Evolutionary conservation across 2,329 filamentous ascomycete genomes (phyloP).

Genomic region (Myotisia sp.): DNA sequence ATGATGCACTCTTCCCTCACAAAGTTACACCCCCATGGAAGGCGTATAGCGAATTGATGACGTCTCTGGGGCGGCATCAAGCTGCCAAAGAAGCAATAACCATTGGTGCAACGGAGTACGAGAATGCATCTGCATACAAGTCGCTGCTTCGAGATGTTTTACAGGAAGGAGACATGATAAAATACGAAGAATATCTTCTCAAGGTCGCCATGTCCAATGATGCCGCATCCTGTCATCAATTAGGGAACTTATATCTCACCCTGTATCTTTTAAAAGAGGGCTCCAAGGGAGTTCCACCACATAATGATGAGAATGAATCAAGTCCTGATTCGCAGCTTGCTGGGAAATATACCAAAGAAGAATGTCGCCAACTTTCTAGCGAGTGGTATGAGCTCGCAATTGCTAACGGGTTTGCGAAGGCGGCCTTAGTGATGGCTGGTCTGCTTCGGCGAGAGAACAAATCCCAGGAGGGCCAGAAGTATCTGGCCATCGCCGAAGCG

Average conservation of each 20-base stretch:
- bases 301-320: not conserved
- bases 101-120: conserved; percentile 19
- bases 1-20: conserved; percentile 3
- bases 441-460: conserved; percentile 18
- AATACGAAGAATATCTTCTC: conserved; percentile 24
- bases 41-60: conserved; percentile 16
- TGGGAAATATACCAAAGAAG: conserved; percentile 3
- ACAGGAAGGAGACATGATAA: conserved; percentile 15
- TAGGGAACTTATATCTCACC: conserved; percentile 23
- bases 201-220: conserved; percentile 21
- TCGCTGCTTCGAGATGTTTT: conserved; percentile 17
- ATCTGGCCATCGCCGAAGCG: conserved; percentile 11
- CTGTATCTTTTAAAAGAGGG: conserved; percentile 14
- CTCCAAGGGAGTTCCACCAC: not conserved
- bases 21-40: conserved; percentile 17
- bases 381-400: conserved; percentile 24
- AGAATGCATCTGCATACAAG: conserved; percentile 16
- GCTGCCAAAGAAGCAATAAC: conserved; percentile 15
- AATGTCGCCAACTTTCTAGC: conserved; percentile 15
- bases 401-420: conserved; percentile 12
- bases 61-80: conserved; percentile 9
- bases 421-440: conserved; percentile 19
- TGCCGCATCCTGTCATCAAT: conserved; percentile 18
- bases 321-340: conserved; percentile 1
- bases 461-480: conserved; percentile 8